Conservation (phyloP, 2,329 filamentous ascomycete genomes). For the Beauveria brongniartii region DNA sequence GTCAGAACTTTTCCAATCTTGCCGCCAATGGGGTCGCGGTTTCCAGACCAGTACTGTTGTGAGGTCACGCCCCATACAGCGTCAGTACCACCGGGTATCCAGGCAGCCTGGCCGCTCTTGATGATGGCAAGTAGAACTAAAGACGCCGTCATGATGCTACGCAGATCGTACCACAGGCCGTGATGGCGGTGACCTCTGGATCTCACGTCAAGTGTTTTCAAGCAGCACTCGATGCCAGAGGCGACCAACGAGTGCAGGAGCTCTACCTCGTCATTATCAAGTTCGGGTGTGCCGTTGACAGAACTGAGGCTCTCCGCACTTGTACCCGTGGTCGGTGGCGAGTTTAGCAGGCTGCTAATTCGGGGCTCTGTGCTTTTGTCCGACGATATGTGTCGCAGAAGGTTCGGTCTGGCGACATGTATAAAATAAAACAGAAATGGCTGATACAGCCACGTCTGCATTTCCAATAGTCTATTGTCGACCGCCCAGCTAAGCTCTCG, state of each 20-base stretch:
- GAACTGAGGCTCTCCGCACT: background rate
- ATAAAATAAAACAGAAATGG: conserved; percentile 16
- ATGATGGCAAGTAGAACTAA: conserved; percentile 15
- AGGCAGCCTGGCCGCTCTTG: conserved; percentile 15
- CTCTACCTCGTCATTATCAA: conserved; percentile 14
- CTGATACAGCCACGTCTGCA: conserved; percentile 18
- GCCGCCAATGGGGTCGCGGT: conserved; percentile 12
- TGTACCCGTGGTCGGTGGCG: background rate
- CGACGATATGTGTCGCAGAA: background rate
- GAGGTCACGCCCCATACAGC: conserved; percentile 13
- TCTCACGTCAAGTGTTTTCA: conserved; percentile 18
- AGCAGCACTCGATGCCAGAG: conserved; percentile 16
- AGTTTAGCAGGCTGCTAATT: conserved; percentile 15
- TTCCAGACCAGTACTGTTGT: conserved; percentile 9
- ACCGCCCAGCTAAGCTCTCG: conserved; percentile 18
- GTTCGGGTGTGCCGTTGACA: background rate
- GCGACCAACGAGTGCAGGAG: conserved; percentile 14
- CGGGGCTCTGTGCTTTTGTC: background rate
- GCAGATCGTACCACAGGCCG: conserved; percentile 19
- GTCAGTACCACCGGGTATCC: conserved; percentile 16
- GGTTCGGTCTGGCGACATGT: conserved; percentile 4
- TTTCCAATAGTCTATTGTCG: conserved; percentile 17
- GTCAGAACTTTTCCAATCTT: conserved; percentile 15
- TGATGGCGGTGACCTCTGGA: conserved; percentile 18
- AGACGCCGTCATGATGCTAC: conserved; percentile 16